A percentile compares a stretch with the other conserved stretches of the same genome.
Conservation (phyloP, 2,329 filamentous ascomycete genomes). For the Talaromyces islandicus region DNA sequence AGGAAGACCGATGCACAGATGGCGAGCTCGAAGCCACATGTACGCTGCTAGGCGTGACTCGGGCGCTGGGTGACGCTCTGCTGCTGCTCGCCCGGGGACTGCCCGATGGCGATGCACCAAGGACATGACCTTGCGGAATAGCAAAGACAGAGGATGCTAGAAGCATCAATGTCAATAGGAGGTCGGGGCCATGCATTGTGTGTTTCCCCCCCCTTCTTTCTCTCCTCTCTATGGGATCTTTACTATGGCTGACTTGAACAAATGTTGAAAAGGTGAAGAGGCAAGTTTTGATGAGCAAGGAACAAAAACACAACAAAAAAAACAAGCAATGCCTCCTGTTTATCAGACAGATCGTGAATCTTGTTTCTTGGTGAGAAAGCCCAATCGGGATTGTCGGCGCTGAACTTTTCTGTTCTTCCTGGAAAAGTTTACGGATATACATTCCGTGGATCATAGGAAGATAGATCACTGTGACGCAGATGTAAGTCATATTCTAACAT, state of each 20-base stretch:
- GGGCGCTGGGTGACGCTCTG: not conserved
- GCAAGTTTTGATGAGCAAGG: not conserved
- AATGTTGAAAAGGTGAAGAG: not conserved
- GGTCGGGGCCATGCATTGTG: not conserved
- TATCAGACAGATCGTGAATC: not conserved
- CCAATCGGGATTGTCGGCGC: not conserved
- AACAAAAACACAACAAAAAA: not conserved
- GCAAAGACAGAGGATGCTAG: conserved; percentile 7
- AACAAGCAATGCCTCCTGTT: not conserved
- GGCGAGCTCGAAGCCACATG: not conserved
- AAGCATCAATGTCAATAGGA: not conserved
- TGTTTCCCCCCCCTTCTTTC: not conserved
- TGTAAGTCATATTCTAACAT: not conserved
- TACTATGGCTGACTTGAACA: not conserved
- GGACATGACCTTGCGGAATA: not conserved
- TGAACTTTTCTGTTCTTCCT: not conserved
- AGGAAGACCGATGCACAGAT: not conserved
- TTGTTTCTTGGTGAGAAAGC: not conserved
- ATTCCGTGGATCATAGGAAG: not conserved
- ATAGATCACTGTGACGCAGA: conserved; percentile 1
- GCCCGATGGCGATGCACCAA: not conserved
- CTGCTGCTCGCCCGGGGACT: not conserved
- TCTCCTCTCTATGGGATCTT: not conserved
- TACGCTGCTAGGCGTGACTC: not conserved
- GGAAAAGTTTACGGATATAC: not conserved